Conservation (phyloP, 2,329 filamentous ascomycete genomes). For the Claviceps lovelessii region DNA sequence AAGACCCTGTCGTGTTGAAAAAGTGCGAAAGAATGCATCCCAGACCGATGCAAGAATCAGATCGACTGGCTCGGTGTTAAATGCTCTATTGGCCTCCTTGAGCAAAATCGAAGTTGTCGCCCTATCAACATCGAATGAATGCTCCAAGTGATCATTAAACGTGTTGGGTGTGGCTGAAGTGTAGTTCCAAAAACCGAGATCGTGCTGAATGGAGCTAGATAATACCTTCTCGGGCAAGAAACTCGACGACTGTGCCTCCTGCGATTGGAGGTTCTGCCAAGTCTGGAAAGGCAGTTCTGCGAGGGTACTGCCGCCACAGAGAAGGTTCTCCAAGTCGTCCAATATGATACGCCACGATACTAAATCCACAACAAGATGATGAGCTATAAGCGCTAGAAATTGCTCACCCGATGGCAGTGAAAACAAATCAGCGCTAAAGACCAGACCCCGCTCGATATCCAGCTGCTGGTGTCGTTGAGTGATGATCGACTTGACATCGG, state of each 20-base stretch:
- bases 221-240: not conserved
- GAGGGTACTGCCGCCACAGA: conserved; percentile 13
- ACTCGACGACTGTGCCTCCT: not conserved
- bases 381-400: conserved; percentile 17
- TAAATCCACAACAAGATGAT: conserved; percentile 28
- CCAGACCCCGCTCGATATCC: conserved; percentile 9
- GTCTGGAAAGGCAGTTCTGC: conserved; percentile 20
- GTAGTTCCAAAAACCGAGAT: conserved; percentile 2
- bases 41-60: conserved; percentile 17
- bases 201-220: not conserved
- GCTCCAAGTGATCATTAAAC: not conserved
- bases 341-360: conserved; percentile 31
- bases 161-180: not conserved
- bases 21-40: conserved; percentile 16
- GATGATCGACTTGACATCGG: not conserved
- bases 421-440: conserved; percentile 9
- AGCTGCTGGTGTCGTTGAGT: not conserved
- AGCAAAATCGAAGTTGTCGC: not conserved
- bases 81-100: conserved; percentile 1
- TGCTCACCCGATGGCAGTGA: conserved; percentile 7
- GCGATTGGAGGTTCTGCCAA: conserved; percentile 15
- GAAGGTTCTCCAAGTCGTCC: conserved; percentile 26
- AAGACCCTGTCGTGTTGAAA: conserved; percentile 15
- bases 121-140: not conserved
- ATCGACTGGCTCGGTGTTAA: conserved; percentile 18